Evolutionary conservation across 1,139 yeast genomes (phyloP), one percentile per base, ranked within the genome.

Genomic region (Saccharomyces uvarum): DNA sequence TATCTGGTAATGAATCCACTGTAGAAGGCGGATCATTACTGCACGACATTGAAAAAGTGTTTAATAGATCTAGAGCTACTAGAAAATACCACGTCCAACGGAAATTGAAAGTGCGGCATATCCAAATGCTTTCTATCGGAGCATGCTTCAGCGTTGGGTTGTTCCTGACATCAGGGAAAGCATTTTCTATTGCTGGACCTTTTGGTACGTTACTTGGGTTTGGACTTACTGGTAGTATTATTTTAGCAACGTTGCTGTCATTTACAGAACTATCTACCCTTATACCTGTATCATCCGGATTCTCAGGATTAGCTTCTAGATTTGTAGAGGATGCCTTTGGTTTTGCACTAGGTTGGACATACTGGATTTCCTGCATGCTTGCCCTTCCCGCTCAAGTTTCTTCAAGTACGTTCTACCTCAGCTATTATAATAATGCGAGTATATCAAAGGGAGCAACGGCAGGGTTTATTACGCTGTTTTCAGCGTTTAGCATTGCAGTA

Each of bases 281-380:
- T 58, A 82, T 88, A 24, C 95, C 96, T 0, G 79, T 86, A 14
- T 85, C 88, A 26, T 91, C 89, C 54, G 95, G 95, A 1, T 86
- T 84, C 47, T 80, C 86, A 4, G 88, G 88, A 0, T 75, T 87
- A 49, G 83, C 89, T 2, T 80, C 91, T 0, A 73, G 95, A 50
- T 88, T 88, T 70, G 89, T 87, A 1, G 95, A 88, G 67, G 90
- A 85, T 61, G 88, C 95, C 0, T 82, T 88, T 67, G 96, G 96
- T 1, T 86, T 87, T 70, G 84, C 95, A 0, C 74, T 86, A 1
- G 96, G 96, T 1, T 78, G 89, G 75, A 74, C 83, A 31, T 88
- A 88, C 68, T 88, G 90, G 82, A 70, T 86, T 33, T 80, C 88
- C 56, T 86, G 86, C 66, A 77, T 86, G n/a, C 74, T 87, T 54